Evolutionary conservation across 2,329 filamentous ascomycete genomes (phyloP), one percentile per base, ranked within the genome.

Genomic region (Zopfia rhizophila): DNA sequence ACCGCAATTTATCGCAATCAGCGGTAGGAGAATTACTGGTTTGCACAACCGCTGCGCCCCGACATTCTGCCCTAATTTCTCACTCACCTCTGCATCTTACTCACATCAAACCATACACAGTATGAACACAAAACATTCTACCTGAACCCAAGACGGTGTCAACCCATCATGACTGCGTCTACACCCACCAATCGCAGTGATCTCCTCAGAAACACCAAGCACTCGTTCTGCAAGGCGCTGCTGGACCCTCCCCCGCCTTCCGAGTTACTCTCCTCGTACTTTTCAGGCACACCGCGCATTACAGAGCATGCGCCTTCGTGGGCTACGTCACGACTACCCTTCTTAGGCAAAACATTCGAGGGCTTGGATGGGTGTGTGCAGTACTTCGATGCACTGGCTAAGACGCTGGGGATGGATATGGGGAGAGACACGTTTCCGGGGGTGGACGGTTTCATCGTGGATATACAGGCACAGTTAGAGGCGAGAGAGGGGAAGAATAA

Each of bases 271-370:
- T 36, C 51, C 25, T 46, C 48, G 16, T 63, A 61, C 57, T 70
- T 72, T 46, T 46, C 50, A 37, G 32, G 44, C n/a, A 14, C 29
- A 11, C 69, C 70, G 8, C 64, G 54, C 13, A 77, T 76, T 46
- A 69, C 68, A 3, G 74, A 76, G 58, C 72, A 76, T 50, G 74
- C 73, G 1, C 74, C 74, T 3, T 29, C 49, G 27, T 75, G 69
- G 71, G 61, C 72, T 10, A 59, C 37, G 19, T 41, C 60, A 3
- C 65, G 64, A 4, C 63, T 76, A 1, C 73, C 72, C 2, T 76
- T 75, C 51, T 58, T 76, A 1, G 68, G 63, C 12, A 66, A 68
- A 32, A 71, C 68, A 0, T 76, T 75, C 42, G 48, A 33, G 10
- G 66, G 66, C 12, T 46, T 41, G 14, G 50, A 62, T 2, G 67